A percentile compares a stretch with the other conserved stretches of the same genome.
These are phyloP conservation scores for Coemansia sp. DNA, from an alignment of 192 early-diverging fungal genomes.

Conservation along the genomic window DNA sequence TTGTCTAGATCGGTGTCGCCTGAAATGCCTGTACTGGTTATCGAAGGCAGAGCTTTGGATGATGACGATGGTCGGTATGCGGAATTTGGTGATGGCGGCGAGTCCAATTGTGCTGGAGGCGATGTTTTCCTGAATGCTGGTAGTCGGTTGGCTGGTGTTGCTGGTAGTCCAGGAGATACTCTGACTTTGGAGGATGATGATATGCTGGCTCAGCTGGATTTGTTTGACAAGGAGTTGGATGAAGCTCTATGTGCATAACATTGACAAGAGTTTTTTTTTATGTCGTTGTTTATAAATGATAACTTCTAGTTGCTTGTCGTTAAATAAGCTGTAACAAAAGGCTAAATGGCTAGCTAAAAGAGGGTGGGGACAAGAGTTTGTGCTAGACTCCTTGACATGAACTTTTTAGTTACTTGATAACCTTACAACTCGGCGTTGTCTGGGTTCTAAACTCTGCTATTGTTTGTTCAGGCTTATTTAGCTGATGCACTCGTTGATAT, in stretches of 20 bases:
- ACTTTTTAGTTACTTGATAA: no score
- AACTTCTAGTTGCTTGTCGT: no score
- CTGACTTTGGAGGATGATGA: slow-evolving; percentile 1
- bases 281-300: no score
- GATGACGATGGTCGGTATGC: background rate
- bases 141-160: background rate
- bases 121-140: background rate
- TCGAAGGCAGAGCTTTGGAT: background rate
- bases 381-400: no score
- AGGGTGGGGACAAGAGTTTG: no score
- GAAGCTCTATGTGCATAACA: slow-evolving; percentile 14
- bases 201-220: slow-evolving; percentile 46
- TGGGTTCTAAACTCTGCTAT: no score
- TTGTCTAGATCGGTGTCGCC: slow-evolving; percentile 27
- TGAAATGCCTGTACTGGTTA: slow-evolving; percentile 43
- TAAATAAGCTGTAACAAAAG: no score
- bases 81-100: background rate
- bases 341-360: no score
- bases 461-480: no score
- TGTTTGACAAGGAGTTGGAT: slow-evolving; percentile 53
- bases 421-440: no score
- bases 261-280: background rate
- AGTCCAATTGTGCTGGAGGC: background rate
- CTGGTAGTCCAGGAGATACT: no score
- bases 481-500: background rate